Evolutionary conservation across 768 basidiomycete genomes (phyloP), one percentile per base, ranked within the genome.

Genomic region (Mycena indigotica): DNA sequence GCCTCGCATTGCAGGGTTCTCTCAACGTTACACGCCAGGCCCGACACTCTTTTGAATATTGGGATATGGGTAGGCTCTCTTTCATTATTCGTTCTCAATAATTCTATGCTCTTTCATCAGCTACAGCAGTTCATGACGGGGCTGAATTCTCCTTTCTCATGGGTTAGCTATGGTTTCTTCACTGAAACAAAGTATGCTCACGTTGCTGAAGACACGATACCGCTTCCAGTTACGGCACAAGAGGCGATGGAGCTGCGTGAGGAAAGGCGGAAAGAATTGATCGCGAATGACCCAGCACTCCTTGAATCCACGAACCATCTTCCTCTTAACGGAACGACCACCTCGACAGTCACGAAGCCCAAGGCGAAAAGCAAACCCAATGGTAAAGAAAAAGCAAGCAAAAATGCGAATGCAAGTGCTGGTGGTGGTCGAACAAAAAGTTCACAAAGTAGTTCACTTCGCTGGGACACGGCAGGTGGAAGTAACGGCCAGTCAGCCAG

Each of bases 31-130:
- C 75, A 57, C 75, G 78, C 17, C 82, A 85, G 50, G 78, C 80
- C 56, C 80, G 89, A 57, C 81, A 77, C 55, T 76, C 73, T 21
- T 76, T 93, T 12, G 80, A 82, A 52, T 91, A 93, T 62, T 77
- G 79, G 38, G 91, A 95, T 69, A 82, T 93, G 79, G 87, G 92
- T 93, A 60, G 55, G n/a, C n/a, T n/a, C n/a, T n/a, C 84, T 72
- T 48, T 50, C 35, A 28, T 29, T 26, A 25, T 24, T 24, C 45
- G n/a, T 26, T 50, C 65, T 48, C 65, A 50, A 40, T 13, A 50
- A 54, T 53, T 59, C 54, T 45, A 63, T 56, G 49, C 52, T 55
- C 24, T 30, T 64, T 15, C 28, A 26, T 45, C 25, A 90, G 89
- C 87, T 29, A 74, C 75, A 32, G 81, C 86, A 5, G 80, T 82